phyloP scores from a whole-genome alignment of 495 filamentous ascomycete genomes.

The Talaromyces wortmannii region DNA sequence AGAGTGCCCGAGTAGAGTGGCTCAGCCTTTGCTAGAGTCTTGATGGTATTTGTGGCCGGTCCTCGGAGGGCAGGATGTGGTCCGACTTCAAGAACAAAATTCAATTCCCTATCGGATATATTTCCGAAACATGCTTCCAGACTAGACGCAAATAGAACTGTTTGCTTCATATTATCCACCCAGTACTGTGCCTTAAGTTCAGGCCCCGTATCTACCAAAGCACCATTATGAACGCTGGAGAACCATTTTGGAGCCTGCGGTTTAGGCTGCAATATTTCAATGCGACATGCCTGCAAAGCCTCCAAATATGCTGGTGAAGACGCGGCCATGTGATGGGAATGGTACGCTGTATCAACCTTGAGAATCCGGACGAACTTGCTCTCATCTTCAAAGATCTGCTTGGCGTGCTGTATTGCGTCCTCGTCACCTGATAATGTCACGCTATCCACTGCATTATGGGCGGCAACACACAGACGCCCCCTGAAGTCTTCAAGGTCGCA shows the following conservation, averaged over 20 bases:
- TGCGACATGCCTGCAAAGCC: neutral
- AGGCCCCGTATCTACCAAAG: neutral
- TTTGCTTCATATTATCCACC: slow-evolving; percentile 45
- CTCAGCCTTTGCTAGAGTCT: neutral
- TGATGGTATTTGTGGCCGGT: slow-evolving; percentile 22
- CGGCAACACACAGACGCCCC: slow-evolving; percentile 21
- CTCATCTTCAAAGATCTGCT: slow-evolving; percentile 34
- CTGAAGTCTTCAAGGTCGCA: slow-evolving; percentile 22
- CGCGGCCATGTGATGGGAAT: slow-evolving; percentile 50
- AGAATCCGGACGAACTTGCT: slow-evolving; percentile 31
- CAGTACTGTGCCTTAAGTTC: slow-evolving; percentile 32
- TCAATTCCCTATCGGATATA: slow-evolving; percentile 14
- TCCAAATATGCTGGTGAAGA: neutral
- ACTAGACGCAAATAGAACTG: slow-evolving; percentile 46
- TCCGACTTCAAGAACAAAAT: slow-evolving; percentile 38
- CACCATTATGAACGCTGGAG: neutral
- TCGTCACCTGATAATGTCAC: slow-evolving; percentile 32
- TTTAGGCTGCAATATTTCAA: neutral
- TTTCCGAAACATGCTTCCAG: slow-evolving; percentile 22
- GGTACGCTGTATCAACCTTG: slow-evolving; percentile 47
- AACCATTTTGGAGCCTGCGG: neutral
- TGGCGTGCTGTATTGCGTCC: slow-evolving; percentile 38
- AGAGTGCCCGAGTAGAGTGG: slow-evolving; percentile 33
- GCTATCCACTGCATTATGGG: slow-evolving; percentile 24
- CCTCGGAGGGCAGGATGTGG: slow-evolving; percentile 41